phyloP scores from a whole-genome alignment of 176 grass and related monocot species.

The Oryza glumipatula region DNA sequence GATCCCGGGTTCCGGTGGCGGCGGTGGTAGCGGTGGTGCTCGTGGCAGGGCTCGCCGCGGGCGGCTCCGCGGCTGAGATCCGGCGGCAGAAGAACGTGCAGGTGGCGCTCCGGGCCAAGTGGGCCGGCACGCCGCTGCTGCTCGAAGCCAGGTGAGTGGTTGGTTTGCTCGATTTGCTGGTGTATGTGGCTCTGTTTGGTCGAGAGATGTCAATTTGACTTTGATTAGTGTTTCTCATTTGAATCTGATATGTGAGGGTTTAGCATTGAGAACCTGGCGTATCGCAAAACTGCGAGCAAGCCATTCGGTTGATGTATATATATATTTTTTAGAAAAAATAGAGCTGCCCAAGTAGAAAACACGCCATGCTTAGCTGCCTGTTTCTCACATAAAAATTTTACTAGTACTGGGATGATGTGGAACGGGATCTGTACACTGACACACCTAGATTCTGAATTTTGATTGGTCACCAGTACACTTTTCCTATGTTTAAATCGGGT shows the following conservation, averaged over 20 bases:
- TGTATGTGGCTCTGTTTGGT: conserved; percentile 4
- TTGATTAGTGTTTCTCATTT: background rate
- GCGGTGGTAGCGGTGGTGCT: conserved; percentile 32
- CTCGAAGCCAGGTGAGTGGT: conserved; percentile 74
- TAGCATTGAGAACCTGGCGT: background rate
- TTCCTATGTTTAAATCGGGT: background rate
- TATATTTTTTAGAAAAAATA: no score
- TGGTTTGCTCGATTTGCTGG: conserved; percentile 15
- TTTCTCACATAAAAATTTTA: background rate
- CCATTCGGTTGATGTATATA: background rate
- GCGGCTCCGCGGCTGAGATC: conserved; percentile 40
- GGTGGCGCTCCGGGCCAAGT: conserved; percentile 83
- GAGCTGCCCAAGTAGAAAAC: conserved; percentile 7
- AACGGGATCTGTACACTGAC: background rate
- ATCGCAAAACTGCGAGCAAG: background rate
- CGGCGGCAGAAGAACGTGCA: conserved; percentile 90
- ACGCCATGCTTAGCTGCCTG: background rate
- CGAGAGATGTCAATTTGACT: conserved; percentile 1
- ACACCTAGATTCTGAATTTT: background rate
- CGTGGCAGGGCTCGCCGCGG: conserved; percentile 33
- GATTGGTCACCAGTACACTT: background rate
- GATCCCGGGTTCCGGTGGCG: conserved; percentile 35
- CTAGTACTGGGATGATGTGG: background rate
- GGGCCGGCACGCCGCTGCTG: conserved; percentile 83
- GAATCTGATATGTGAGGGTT: conserved; percentile 8